Base-by-base conservation (phyloP, 805 yeast genomes). In the Metahyphopichia silvanorum region DNA sequence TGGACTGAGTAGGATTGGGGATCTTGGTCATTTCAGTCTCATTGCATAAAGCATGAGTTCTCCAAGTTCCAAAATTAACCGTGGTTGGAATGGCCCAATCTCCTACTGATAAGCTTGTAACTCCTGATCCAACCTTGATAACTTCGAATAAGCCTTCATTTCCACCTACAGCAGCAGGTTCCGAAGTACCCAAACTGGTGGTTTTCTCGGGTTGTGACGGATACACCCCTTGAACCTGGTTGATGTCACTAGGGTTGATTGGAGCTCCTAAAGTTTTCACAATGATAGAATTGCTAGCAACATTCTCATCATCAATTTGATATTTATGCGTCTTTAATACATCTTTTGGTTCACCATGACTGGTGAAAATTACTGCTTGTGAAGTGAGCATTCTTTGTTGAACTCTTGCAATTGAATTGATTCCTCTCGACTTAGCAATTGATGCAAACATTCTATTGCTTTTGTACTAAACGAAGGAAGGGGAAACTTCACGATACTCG, bases 51-150 rank as follows among this genome's bases (percentile, higher is more conserved):
- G 84, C 80, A 44, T 82, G 86, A 4, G 91, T 77, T 40, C 95
- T 72, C 99, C 99, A 93, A 3, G 98, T 91, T 19, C 98, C 99
- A 38, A 80, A 81, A 46, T 84, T 82, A 9, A 87, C 82, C 25
- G 64, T 64, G 8, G 76, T 51, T 8, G 98, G 97, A 27, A 91
- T 74, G 23, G 81, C 86, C 89, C 95, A 87, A 56, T 93, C 98
- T 28, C 96, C 96, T 2, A 64, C 61, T 27, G 65, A 46, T 32
- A 85, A 64, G 5, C 53, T 47, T 3, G 43, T 38, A 7, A 77
- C 84, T 11, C 58, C 48, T 7, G 69, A 44, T 14, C 95, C 96
- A 7, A 76, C 74, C 33, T 79, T 77, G n/a, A 85, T 52, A n/a
- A 91, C 81, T 53, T 86, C 83, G 53, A 86, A 89, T 8, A 86